Percentiles rank a stretch among this genome's conserved stretches.
Evolutionary conservation across 2,329 filamentous ascomycete species (phyloP).

Genomic region (Myriosclerotinia curreyana): DNA sequence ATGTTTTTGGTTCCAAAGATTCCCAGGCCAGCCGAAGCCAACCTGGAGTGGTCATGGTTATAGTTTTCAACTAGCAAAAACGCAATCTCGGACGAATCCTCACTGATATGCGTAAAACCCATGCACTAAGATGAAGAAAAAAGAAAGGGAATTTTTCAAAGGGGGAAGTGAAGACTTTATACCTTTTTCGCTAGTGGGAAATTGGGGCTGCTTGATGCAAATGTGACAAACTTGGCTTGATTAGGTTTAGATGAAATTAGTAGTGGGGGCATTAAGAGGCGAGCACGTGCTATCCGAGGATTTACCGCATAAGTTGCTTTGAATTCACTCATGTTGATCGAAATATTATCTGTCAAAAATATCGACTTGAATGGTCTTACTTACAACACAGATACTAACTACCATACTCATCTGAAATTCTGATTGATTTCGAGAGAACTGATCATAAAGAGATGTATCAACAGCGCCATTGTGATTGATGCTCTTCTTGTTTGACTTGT

Average conservation of each 20-base stretch:
- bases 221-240: constrained; percentile 16
- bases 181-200: constrained; percentile 3
- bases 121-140: constrained; percentile 61
- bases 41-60: constrained; percentile 67
- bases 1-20: constrained; percentile 65
- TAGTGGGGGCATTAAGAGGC: neutral
- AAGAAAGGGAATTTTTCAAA: constrained; percentile 38
- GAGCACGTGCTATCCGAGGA: neutral
- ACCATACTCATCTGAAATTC: too few relatives aligned
- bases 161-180: constrained; percentile 20
- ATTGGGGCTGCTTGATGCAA: constrained; percentile 3
- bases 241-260: neutral
- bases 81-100: constrained; percentile 82
- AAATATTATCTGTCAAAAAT: too few relatives aligned
- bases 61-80: constrained; percentile 69
- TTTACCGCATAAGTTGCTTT: too few relatives aligned
- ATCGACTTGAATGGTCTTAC: too few relatives aligned
- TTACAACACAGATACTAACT: too few relatives aligned
- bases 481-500: too few relatives aligned
- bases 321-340: too few relatives aligned
- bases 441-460: too few relatives aligned
- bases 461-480: too few relatives aligned
- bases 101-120: constrained; percentile 62
- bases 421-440: too few relatives aligned
- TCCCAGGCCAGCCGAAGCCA: constrained; percentile 68